A percentile compares a stretch with the other conserved stretches of the same genome.
phyloP scores from a whole-genome alignment of 2,329 filamentous ascomycete species.

The Aureobasidium mangrovei region DNA sequence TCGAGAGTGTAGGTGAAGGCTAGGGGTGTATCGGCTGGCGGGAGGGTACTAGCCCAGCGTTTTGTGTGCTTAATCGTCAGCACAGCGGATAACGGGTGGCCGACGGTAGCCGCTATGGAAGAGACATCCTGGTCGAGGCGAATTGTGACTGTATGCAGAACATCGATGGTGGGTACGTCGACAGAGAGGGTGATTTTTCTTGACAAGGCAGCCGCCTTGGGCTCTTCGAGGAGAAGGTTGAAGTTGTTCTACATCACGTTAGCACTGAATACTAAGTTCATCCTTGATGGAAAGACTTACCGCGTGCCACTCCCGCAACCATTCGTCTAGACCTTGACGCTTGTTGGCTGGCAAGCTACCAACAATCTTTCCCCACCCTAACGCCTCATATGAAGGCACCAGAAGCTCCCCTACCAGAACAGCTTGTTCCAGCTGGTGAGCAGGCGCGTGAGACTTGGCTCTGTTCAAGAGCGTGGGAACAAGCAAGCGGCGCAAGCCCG shows the following conservation, averaged over 20 bases:
- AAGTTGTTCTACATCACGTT: conserved; percentile 22
- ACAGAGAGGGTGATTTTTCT: conserved; percentile 74
- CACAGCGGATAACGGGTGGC: conserved; percentile 56
- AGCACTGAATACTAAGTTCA: neutral
- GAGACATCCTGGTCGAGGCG: conserved; percentile 11
- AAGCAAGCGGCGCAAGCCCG: conserved; percentile 42
- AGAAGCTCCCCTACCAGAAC: conserved; percentile 46
- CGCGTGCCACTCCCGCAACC: conserved; percentile 51
- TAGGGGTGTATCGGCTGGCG: conserved; percentile 18
- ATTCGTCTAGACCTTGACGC: conserved; percentile 38
- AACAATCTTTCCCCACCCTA: conserved; percentile 47
- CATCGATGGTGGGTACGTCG: conserved; percentile 72
- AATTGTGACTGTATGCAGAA: conserved; percentile 73
- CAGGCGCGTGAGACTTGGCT: conserved; percentile 38
- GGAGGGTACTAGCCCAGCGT: conserved; percentile 35
- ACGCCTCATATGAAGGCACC: conserved; percentile 42
- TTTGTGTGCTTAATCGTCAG: conserved; percentile 50
- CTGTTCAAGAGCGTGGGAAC: conserved; percentile 41
- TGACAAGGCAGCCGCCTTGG: conserved; percentile 27
- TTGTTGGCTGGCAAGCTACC: conserved; percentile 39
- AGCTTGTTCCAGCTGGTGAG: conserved; percentile 45
- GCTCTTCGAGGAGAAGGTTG: conserved; percentile 20
- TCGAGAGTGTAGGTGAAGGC: conserved; percentile 69
- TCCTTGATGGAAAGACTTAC: conserved; percentile 26
- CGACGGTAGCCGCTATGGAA: conserved; percentile 45